Evolutionary conservation across 2,329 filamentous ascomycete species (phyloP).

Genomic region (Aphanocladium album): DNA sequence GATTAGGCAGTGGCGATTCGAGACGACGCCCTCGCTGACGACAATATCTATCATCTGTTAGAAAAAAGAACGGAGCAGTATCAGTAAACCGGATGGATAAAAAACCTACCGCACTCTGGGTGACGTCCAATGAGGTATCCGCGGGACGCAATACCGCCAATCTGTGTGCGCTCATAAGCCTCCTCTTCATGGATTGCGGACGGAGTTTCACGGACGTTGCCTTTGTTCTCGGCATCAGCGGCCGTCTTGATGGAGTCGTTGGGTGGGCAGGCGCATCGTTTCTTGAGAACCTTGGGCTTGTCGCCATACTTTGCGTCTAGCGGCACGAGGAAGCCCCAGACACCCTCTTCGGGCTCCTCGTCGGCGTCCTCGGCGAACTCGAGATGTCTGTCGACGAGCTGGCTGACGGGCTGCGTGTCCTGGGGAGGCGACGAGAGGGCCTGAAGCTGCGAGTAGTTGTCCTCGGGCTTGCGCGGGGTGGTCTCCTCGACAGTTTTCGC

Average conservation of each 20-base stretch:
- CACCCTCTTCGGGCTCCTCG: conserved; percentile 76
- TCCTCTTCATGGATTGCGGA: conserved; percentile 51
- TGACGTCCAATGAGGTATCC: conserved; percentile 92
- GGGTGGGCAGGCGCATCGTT: conserved; percentile 63
- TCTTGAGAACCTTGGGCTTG: conserved; percentile 68
- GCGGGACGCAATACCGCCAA: conserved; percentile 59
- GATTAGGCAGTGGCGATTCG: conserved; percentile 74
- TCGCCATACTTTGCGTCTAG: conserved; percentile 63
- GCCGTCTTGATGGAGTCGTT: conserved; percentile 39
- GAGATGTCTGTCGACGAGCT: conserved; percentile 69
- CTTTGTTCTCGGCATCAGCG: conserved; percentile 34
- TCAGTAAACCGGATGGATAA: not conserved
- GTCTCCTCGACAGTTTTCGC: conserved; percentile 51
- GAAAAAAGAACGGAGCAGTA: not conserved
- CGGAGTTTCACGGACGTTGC: conserved; percentile 33
- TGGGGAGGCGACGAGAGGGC: conserved; percentile 58
- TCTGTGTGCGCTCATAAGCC: conserved; percentile 58
- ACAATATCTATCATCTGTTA: conserved; percentile 51
- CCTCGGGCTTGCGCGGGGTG: conserved; percentile 46
- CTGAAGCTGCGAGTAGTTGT: conserved; percentile 41
- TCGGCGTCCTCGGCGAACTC: conserved; percentile 76
- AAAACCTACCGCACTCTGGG: conserved; percentile 77
- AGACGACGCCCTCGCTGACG: conserved; percentile 73
- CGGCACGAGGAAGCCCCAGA: conserved; percentile 94
- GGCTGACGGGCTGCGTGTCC: conserved; percentile 56